Base-by-base conservation (phyloP, 164 flowering plant species). In the Magnolia changhungtana region DNA sequence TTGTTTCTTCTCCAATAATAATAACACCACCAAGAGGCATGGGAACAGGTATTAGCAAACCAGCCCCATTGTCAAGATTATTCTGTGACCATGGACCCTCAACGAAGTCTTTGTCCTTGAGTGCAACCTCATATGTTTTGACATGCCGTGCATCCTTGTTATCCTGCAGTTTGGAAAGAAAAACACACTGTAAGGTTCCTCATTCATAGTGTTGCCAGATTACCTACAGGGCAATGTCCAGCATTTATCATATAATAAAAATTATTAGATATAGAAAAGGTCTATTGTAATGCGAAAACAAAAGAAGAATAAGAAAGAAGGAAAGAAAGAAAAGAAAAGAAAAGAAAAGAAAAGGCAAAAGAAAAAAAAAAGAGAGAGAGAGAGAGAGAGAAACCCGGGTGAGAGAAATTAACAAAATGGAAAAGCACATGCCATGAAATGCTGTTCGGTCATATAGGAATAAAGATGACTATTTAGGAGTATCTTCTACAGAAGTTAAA, bases 1-100 rank as follows among this genome's bases (percentile, higher is more conserved):
- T 88, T 19, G 98, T 96, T 84, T 96, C 97, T 83, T 96, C 99
- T 69, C 99, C 99, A 78, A 96, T 89, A 76, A 96, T 96, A 24
- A 96, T 84, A 61, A 96, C 99, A 75, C 99, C 98, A 80, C 99
- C 93, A 10, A 96, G 87, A 65, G 99, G 98, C 77, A 94, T 86
- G 1, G 99, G 99, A 50, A 96, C 99, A 63, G 98, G 99, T 72
- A 94, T 94, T 59, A 94, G 80, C 83, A 96, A 80, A 77, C 87
- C 89, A 72, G 99, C 98, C 50, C 99, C 98, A 86, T 96, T 92
- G 79, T 96, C 99, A 80, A 96, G 97, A 87, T 96, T 96, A 82
- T 86, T 91, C 78, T 94, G 99, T 13, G 98, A 85, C 98, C 96
- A 94, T 65, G 97, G 98, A 9, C 99, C 99, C 84, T 96, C 99